These are phyloP conservation scores for Steccherinum ochraceum DNA, from an alignment of 768 basidiomycete species.

Conservation along the genomic window DNA sequence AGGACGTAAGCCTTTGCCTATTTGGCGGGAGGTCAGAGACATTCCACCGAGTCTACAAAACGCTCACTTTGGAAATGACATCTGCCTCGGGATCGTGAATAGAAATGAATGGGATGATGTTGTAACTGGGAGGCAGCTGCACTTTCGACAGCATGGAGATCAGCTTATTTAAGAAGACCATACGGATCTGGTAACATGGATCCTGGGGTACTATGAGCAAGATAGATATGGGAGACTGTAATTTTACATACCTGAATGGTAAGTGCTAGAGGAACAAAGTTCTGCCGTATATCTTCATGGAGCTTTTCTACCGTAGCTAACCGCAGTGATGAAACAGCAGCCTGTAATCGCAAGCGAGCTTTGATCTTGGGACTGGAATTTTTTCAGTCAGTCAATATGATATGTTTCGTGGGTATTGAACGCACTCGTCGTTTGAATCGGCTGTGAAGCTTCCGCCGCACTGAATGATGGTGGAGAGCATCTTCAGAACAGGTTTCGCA, in stretches of 20 bases:
- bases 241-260: constrained; percentile 59
- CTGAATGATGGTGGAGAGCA: constrained; percentile 68
- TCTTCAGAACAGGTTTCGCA: constrained; percentile 67
- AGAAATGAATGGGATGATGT: constrained; percentile 81
- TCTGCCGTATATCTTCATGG: constrained; percentile 45
- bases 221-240: constrained; percentile 1
- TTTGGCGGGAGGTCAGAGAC: not conserved
- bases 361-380: constrained; percentile 48
- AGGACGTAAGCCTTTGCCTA: constrained; percentile 54
- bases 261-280: constrained; percentile 66
- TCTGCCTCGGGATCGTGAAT: constrained; percentile 90
- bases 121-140: constrained; percentile 67
- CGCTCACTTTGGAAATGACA: constrained; percentile 55
- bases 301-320: constrained; percentile 57
- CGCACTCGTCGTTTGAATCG: constrained; percentile 45
- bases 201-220: constrained; percentile 51
- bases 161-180: constrained; percentile 71
- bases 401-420: not conserved
- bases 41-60: constrained; percentile 3
- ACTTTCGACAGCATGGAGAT: constrained; percentile 53
- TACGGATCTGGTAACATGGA: constrained; percentile 80
- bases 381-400: constrained; percentile 12
- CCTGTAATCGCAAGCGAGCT: constrained; percentile 78
- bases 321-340: constrained; percentile 75
- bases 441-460: constrained; percentile 61